Evolutionary conservation across 2,329 filamentous ascomycete genomes (phyloP).

Genomic region (Reticulascus tulasneorum): DNA sequence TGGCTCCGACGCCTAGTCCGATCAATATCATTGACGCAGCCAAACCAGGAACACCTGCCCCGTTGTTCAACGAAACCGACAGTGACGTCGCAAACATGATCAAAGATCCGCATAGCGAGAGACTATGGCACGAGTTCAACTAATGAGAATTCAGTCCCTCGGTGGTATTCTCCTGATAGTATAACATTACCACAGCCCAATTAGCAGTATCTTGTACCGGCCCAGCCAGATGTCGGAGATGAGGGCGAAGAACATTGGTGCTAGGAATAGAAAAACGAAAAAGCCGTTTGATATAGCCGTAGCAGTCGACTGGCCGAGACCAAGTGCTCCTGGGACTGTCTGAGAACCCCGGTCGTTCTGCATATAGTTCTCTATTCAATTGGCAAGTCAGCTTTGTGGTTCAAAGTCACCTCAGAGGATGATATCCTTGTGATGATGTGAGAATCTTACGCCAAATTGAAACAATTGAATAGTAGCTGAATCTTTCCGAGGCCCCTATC

Average conservation of each 20-base stretch:
- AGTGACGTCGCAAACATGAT: slow-evolving; percentile 53
- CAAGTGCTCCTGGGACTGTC: slow-evolving; percentile 42
- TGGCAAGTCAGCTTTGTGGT: not conserved
- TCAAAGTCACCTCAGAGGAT: too few relatives aligned
- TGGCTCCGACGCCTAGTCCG: slow-evolving; percentile 55
- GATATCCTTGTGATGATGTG: not conserved
- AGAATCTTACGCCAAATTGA: slow-evolving; percentile 15
- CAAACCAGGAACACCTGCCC: slow-evolving; percentile 51
- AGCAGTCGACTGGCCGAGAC: slow-evolving; percentile 44
- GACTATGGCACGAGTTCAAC: slow-evolving; percentile 18
- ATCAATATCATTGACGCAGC: slow-evolving; percentile 52
- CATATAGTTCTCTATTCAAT: slow-evolving; percentile 35
- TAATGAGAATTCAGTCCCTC: slow-evolving; percentile 14
- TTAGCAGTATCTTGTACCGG: slow-evolving; percentile 55
- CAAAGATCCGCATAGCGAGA: slow-evolving; percentile 50
- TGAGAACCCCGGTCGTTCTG: slow-evolving; percentile 26
- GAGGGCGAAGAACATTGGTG: slow-evolving; percentile 55
- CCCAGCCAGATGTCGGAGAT: slow-evolving; percentile 58
- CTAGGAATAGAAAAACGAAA: slow-evolving; percentile 42
- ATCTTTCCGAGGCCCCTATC: slow-evolving; percentile 15
- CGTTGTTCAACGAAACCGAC: slow-evolving; percentile 43
- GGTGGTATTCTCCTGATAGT: too few relatives aligned
- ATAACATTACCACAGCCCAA: slow-evolving; percentile 27
- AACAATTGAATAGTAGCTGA: slow-evolving; percentile 16
- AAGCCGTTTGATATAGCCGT: slow-evolving; percentile 44